These are phyloP conservation scores for Penicillium alfredii DNA, from an alignment of 495 filamentous ascomycete genomes.

Conservation along the genomic window DNA sequence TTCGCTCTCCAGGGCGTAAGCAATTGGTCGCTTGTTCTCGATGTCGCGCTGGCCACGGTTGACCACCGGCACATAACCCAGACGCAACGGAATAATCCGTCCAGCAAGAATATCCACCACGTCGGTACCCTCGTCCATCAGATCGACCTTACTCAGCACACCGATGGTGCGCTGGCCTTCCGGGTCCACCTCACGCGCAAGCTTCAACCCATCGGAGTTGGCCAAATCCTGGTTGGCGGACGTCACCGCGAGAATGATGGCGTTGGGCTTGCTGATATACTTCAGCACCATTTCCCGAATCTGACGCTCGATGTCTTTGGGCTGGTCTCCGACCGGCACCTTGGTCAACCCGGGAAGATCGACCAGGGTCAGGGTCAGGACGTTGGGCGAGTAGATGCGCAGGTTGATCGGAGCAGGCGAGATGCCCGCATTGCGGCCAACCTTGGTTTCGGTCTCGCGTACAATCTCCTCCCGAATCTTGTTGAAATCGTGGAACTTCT, in stretches of 20 bases:
- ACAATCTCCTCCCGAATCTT: conserved; percentile 99
- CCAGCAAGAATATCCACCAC: conserved; percentile 99
- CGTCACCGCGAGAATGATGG: conserved; percentile 95
- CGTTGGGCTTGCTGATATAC: conserved; percentile 96
- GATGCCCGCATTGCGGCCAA: conserved; percentile 93
- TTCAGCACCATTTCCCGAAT: conserved; percentile 99
- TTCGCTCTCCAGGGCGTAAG: conserved; percentile 89
- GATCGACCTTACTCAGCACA: conserved; percentile 96
- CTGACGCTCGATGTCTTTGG: conserved; percentile 95
- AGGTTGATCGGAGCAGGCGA: conserved; percentile 95
- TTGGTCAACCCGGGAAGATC: conserved; percentile 97
- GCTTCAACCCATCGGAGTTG: conserved; percentile 95
- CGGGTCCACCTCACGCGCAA: conserved; percentile 94
- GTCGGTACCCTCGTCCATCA: conserved; percentile 99
- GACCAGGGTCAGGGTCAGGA: conserved; percentile 94
- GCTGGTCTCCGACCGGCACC: conserved; percentile 97
- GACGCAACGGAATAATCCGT: conserved; percentile 88
- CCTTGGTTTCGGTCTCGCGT: conserved; percentile 93
- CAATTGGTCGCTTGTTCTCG: conserved; percentile 90
- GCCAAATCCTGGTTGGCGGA: conserved; percentile 96
- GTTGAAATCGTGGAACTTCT: conserved; percentile 99
- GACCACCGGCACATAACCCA: conserved; percentile 97
- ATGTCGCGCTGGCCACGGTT: conserved; percentile 99
- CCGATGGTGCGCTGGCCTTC: conserved; percentile 98
- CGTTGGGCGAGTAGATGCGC: conserved; percentile 95